phyloP scores from a whole-genome alignment of 306 rosid species.

The Cicer bijugum region DNA sequence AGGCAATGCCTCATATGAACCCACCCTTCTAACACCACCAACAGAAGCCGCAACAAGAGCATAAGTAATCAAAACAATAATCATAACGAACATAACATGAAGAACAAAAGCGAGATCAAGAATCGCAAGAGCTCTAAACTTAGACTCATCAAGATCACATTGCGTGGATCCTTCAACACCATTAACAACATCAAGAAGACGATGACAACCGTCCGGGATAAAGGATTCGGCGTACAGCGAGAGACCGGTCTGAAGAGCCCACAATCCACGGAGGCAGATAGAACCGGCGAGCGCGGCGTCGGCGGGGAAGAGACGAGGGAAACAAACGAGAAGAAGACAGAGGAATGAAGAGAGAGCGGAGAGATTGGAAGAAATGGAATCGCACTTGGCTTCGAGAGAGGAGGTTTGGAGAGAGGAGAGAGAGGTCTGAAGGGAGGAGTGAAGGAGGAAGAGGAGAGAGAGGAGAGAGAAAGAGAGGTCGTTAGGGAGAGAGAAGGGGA shows the following conservation, averaged over 20 bases:
- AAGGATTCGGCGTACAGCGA: constrained; percentile 84
- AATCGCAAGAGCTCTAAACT: constrained; percentile 75
- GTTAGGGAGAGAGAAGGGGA: constrained; percentile 65
- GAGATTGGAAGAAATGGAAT: constrained; percentile 58
- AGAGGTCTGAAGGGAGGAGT: constrained; percentile 55
- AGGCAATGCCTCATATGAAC: constrained; percentile 84
- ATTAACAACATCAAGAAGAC: constrained; percentile 69
- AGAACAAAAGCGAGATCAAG: constrained; percentile 74
- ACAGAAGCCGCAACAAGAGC: constrained; percentile 55
- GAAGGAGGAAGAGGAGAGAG: constrained; percentile 71
- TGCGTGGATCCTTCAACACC: constrained; percentile 89
- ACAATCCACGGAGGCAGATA: constrained; percentile 73
- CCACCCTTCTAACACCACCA: constrained; percentile 59
- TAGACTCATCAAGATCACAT: constrained; percentile 84
- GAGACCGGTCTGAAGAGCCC: constrained; percentile 84
- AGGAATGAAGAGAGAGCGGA: constrained; percentile 58
- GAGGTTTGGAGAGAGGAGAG: constrained; percentile 72
- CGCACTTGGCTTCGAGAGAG: constrained; percentile 77
- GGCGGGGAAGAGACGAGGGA: constrained; percentile 73
- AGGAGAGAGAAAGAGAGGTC: constrained; percentile 75
- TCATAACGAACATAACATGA: constrained; percentile 64
- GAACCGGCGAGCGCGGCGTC: constrained; percentile 65
- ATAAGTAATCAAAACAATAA: constrained; percentile 58
- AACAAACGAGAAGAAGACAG: constrained; percentile 60
- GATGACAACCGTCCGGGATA: constrained; percentile 92